Conservation (phyloP, 345 rosid species). For the Murraya koenigii region DNA sequence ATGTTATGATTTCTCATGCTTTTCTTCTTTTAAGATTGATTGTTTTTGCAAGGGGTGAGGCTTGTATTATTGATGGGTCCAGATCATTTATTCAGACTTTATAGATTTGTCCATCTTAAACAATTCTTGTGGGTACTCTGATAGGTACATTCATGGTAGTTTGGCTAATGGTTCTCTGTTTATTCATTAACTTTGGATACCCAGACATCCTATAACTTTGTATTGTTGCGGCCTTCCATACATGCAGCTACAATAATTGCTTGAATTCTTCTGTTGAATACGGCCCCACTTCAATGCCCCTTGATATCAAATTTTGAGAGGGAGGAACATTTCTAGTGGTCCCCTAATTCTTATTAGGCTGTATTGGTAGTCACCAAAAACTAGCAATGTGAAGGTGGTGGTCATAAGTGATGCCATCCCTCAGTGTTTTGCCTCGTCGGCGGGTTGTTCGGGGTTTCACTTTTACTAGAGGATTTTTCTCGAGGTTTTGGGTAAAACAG, state of each 20-base stretch:
- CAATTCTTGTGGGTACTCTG: conserved; percentile 7
- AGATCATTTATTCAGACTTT: conserved; percentile 6
- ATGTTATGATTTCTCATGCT: background rate
- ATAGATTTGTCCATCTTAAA: background rate
- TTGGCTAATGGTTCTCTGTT: background rate
- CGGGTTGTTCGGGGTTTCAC: too few relatives aligned
- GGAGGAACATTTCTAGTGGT: conserved; percentile 16
- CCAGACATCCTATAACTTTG: conserved; percentile 28
- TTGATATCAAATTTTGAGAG: conserved; percentile 16
- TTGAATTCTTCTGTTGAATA: conserved; percentile 14
- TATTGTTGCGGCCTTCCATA: conserved; percentile 38
- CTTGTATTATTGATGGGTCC: conserved; percentile 18
- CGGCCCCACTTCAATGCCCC: conserved; percentile 31
- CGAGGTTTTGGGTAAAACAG: too few relatives aligned
- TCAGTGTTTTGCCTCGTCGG: too few relatives aligned
- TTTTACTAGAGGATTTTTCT: too few relatives aligned
- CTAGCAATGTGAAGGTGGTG: background rate
- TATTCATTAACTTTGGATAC: conserved; percentile 35
- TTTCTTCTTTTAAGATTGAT: background rate
- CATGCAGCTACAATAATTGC: conserved; percentile 24
- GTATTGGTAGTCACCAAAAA: background rate
- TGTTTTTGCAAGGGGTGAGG: background rate
- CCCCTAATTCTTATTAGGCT: conserved; percentile 8
- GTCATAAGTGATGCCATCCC: too few relatives aligned
- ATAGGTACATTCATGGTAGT: conserved; percentile 6